Evolutionary conservation across 1,139 yeast genomes (phyloP).

Genomic region (Taphrina wiesneri): DNA sequence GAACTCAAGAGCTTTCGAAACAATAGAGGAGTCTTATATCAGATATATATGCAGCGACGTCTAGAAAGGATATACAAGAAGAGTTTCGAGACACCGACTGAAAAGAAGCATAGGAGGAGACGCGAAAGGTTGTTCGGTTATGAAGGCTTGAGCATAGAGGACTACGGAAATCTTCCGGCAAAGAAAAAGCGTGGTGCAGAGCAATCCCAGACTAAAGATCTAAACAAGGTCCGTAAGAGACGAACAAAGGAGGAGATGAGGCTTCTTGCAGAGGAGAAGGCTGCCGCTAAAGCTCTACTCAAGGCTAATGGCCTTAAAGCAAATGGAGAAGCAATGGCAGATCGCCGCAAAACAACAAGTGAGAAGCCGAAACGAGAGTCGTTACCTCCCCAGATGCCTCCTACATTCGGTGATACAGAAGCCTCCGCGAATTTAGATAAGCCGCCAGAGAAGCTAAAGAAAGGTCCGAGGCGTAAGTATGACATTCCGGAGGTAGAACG

Average conservation of each 20-base stretch:
- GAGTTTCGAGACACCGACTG: slow-evolving; percentile 2
- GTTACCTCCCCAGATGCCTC: not conserved
- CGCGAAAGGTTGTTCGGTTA: slow-evolving; percentile 22
- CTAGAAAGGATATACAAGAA: slow-evolving; percentile 13
- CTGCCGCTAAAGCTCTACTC: slow-evolving; percentile 15
- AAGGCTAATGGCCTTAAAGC: slow-evolving; percentile 29
- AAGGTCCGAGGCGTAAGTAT: slow-evolving; percentile 11
- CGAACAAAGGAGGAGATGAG: slow-evolving; percentile 22
- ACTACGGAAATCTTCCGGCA: slow-evolving; percentile 15
- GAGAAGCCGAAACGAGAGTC: not conserved
- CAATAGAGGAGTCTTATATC: slow-evolving; percentile 10
- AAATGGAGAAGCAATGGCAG: slow-evolving; percentile 23
- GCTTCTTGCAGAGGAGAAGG: slow-evolving; percentile 16
- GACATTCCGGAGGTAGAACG: slow-evolving; percentile 15
- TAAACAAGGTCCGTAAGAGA: slow-evolving; percentile 12
- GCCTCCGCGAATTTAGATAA: not conserved
- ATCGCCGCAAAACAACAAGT: not conserved
- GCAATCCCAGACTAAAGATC: not conserved
- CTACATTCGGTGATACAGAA: not conserved
- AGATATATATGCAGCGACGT: slow-evolving; percentile 21
- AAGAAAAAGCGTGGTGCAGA: slow-evolving; percentile 20
- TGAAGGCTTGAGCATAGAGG: slow-evolving; percentile 22
- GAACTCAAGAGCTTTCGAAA: slow-evolving; percentile 21
- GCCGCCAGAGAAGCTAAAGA: not conserved
- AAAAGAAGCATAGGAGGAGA: slow-evolving; percentile 1